Evolutionary conservation across 73 alveolate genomes (phyloP), one percentile per base, ranked within the genome.

Genomic region (Chromera velia): DNA sequence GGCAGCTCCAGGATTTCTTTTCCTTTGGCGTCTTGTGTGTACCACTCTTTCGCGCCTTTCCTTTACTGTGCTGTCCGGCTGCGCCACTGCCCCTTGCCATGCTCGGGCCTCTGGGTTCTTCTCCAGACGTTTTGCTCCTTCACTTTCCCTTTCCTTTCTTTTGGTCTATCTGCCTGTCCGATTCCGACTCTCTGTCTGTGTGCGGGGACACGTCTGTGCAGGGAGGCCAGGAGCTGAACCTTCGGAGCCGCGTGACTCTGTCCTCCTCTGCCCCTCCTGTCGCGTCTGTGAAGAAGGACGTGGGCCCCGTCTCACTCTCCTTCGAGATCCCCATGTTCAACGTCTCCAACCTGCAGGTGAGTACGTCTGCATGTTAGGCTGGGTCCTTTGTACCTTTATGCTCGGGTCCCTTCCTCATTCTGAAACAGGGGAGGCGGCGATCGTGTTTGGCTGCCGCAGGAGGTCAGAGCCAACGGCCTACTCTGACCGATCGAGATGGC

Each of bases 261-360:
- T 40, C 55, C 13, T n/a, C n/a, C n/a, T n/a, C n/a, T n/a, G 22
- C 4, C 22, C 55, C 79, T 7, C 69, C 55, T 75, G 74, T 85
- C 55, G 80, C 73, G 70, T 74, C 85, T 27, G 84, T 84, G 31
- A 76, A 96, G 69, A 93, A 91, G 74, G 96, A 95, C 88, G 88
- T 95, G 28, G 99, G 99, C 0, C 97, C 99, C n/a, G 82, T 96
- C 70, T 76, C 93, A n/a, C 93, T 96, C 95, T 81, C 85, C 76
- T 96, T 93, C 84, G 99, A 96, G 82, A 95, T 96, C 30, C 99
- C 98, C 40, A 96, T 95, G 98, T 96, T 87, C 87, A 96, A 95
- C 82, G 98, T 95, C 33, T 91, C 98, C 69, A 92, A 92, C 78
- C 81, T 96, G 88, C 95, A 96, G 85, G 96, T 94, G 30, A 28